A percentile compares a stretch with the other conserved stretches of the same genome.
Evolutionary conservation across 2,329 filamentous ascomycete species (phyloP).

Genomic region (Neophaeococcomyces aloes): DNA sequence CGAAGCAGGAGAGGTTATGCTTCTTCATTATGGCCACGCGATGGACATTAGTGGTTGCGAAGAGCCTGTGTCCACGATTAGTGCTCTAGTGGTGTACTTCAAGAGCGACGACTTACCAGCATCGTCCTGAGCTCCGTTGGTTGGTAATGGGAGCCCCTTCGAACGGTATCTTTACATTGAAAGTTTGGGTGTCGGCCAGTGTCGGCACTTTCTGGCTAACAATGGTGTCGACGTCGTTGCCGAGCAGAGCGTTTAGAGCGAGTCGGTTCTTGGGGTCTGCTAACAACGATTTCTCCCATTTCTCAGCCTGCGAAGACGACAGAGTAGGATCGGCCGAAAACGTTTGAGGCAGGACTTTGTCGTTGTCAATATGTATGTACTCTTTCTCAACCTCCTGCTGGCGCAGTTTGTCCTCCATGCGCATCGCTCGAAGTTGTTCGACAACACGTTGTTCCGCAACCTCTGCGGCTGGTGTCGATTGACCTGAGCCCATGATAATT

Average conservation of each 20-base stretch:
- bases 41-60: conserved; percentile 84
- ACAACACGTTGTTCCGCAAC: conserved; percentile 29
- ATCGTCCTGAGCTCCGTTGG: conserved; percentile 69
- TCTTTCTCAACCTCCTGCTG: conserved; percentile 36
- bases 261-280: conserved; percentile 61
- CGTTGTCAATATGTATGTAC: conserved; percentile 42
- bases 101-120: conserved; percentile 46
- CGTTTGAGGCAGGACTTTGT: conserved; percentile 29
- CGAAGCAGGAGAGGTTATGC: conserved; percentile 65
- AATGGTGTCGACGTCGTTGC: conserved; percentile 54
- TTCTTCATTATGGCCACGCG: conserved; percentile 79
- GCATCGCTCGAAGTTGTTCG: conserved; percentile 30
- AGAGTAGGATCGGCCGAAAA: conserved; percentile 30
- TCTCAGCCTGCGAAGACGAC: conserved; percentile 40
- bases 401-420: conserved; percentile 26
- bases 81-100: background rate
- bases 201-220: conserved; percentile 54
- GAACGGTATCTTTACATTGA: conserved; percentile 71
- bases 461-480: conserved; percentile 18
- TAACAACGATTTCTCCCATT: conserved; percentile 54
- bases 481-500: conserved; percentile 20
- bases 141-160: conserved; percentile 79
- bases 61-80: conserved; percentile 40
- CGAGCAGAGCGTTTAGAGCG: conserved; percentile 61
- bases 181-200: conserved; percentile 64